Conservation (phyloP, 768 basidiomycete species). For the Leccinum obscurum region DNA sequence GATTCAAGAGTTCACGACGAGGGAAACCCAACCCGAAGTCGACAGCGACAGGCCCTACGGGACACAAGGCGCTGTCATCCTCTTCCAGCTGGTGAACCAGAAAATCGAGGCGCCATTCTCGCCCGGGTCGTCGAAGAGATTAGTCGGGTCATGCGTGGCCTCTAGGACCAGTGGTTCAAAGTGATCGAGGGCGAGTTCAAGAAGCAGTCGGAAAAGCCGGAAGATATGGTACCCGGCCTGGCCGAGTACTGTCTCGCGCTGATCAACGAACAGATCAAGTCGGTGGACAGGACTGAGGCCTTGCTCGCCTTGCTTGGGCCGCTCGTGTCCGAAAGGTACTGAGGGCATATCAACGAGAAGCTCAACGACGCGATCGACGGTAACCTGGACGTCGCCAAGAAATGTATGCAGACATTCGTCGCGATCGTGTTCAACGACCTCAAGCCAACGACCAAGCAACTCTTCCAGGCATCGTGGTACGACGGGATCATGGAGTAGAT, state of each 20-base stretch:
- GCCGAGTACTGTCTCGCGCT: too few relatives aligned
- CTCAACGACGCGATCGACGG: conserved; percentile 98
- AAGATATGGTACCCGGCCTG: too few relatives aligned
- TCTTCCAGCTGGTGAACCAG: too few relatives aligned
- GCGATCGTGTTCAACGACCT: conserved; percentile 95
- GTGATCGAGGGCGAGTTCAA: conserved; percentile 83
- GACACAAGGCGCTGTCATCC: too few relatives aligned
- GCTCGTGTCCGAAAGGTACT: conserved; percentile 92
- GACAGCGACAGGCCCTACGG: too few relatives aligned
- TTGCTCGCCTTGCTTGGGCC: conserved; percentile 75
- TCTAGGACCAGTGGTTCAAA: conserved; percentile 73
- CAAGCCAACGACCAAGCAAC: conserved; percentile 77
- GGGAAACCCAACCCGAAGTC: conserved; percentile 41
- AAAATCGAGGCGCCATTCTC: too few relatives aligned
- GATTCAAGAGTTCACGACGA: conserved; percentile 74
- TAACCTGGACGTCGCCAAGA: conserved; percentile 97
- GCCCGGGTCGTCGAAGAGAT: too few relatives aligned
- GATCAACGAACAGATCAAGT: too few relatives aligned
- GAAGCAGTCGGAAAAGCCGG: conserved; percentile 56
- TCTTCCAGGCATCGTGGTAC: conserved; percentile 90
- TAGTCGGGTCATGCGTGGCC: too few relatives aligned
- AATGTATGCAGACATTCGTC: conserved; percentile 88
- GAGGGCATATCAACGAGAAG: conserved; percentile 74
- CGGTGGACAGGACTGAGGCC: conserved; percentile 82
- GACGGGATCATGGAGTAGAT: conserved; percentile 55